Conservation (phyloP, 192 early-diverging fungal species). For the Cladochytrium replicatum region DNA sequence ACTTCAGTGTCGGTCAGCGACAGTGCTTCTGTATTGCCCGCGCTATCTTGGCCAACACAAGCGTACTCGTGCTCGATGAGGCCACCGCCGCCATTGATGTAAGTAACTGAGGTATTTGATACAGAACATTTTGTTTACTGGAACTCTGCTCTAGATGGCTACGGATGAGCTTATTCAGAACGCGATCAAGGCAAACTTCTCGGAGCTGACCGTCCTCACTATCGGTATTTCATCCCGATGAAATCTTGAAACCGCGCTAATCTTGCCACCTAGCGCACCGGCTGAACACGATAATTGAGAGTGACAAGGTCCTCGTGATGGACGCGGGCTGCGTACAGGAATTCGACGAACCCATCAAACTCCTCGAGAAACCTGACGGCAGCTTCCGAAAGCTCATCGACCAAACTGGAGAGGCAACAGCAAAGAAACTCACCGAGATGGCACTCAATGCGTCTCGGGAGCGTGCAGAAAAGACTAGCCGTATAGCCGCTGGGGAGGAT, state of each 20-base stretch:
- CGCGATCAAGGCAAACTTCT: constrained; percentile 36
- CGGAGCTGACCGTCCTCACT: constrained; percentile 36
- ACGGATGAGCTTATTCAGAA: constrained; percentile 44
- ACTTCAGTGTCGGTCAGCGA: constrained; percentile 47
- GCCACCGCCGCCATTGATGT: constrained; percentile 45
- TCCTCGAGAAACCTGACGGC: constrained; percentile 32
- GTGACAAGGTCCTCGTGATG: constrained; percentile 42
- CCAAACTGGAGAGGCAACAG: constrained; percentile 32
- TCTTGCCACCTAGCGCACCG: constrained; percentile 17
- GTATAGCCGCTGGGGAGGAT: too few relatives aligned
- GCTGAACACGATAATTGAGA: constrained; percentile 38
- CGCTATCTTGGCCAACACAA: constrained; percentile 39
- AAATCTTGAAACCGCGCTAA: neutral
- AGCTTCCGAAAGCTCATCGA: constrained; percentile 26
- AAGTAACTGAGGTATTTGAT: too few relatives aligned
- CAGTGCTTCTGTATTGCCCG: constrained; percentile 48
- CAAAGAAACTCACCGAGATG: constrained; percentile 17
- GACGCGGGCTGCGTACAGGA: constrained; percentile 38
- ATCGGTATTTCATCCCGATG: constrained; percentile 9
- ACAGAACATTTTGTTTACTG: too few relatives aligned
- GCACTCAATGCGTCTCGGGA: constrained; percentile 19
- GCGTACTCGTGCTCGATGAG: constrained; percentile 48
- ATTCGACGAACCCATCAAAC: constrained; percentile 34
- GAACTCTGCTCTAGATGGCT: too few relatives aligned
- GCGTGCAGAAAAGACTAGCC: too few relatives aligned